These are phyloP conservation scores for Rhynchospora tenuis DNA, from an alignment of 176 grass and related monocot species.

Conservation along the genomic window DNA sequence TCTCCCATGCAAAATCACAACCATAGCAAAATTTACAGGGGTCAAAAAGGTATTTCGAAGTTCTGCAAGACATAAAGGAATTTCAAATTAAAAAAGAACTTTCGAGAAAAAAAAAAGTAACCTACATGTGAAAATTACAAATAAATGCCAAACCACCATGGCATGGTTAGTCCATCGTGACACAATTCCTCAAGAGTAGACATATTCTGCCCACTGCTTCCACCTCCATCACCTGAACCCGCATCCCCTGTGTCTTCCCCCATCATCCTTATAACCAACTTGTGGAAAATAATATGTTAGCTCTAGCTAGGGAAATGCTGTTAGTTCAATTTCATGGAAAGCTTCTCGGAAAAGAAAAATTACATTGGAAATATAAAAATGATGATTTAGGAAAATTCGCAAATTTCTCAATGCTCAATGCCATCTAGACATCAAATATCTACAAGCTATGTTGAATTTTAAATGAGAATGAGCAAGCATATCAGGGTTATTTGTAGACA, in stretches of 20 bases:
- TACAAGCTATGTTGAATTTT: not conserved
- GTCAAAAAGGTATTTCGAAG: not conserved
- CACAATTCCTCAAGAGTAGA: conserved; percentile 79
- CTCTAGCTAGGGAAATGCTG: not conserved
- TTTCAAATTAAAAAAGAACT: not conserved
- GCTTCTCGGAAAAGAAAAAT: not conserved
- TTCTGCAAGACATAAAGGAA: not conserved
- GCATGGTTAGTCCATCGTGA: not conserved
- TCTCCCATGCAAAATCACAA: not conserved
- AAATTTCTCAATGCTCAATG: not conserved
- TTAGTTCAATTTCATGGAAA: not conserved
- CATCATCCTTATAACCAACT: conserved; percentile 96
- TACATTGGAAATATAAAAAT: not conserved
- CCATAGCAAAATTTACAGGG: not conserved
- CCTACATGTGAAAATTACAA: not conserved
- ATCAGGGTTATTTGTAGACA: not conserved
- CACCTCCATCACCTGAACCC: conserved; percentile 85
- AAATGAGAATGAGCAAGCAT: not conserved
- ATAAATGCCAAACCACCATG: not conserved
- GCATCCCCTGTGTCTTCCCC: conserved; percentile 88
- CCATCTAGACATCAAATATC: not conserved
- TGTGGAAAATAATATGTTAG: not conserved
- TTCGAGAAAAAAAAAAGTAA: not conserved
- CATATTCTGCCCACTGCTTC: conserved; percentile 90
- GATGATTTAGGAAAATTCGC: not conserved